Percentiles rank a stretch among this genome's conserved stretches.
phyloP scores from a whole-genome alignment of 2,329 filamentous ascomycete genomes.

The Talaromyces sp. region DNA sequence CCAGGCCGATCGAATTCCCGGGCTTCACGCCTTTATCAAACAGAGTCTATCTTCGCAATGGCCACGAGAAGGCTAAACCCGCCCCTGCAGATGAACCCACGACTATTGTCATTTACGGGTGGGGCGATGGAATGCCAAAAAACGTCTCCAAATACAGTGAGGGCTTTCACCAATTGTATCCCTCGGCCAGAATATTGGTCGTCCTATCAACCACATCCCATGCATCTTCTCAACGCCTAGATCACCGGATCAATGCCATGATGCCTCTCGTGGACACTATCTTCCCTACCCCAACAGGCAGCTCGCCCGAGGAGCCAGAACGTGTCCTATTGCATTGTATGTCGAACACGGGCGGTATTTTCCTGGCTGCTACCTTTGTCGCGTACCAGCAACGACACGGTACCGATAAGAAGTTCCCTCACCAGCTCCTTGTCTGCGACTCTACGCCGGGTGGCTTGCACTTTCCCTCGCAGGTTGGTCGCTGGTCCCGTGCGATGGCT shows the following conservation, averaged over 20 bases:
- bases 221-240: conserved; percentile 49
- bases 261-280: conserved; percentile 41
- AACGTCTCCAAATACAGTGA: conserved; percentile 60
- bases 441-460: conserved; percentile 58
- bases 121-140: conserved; percentile 60
- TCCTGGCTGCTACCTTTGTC: conserved; percentile 54
- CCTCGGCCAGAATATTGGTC: conserved; percentile 54
- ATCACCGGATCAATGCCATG: conserved; percentile 51
- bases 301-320: conserved; percentile 13
- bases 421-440: conserved; percentile 54
- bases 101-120: conserved; percentile 55
- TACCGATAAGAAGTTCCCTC: conserved; percentile 44
- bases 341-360: conserved; percentile 63
- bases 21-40: conserved; percentile 54
- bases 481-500: conserved; percentile 59
- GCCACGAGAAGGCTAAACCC: conserved; percentile 17
- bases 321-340: conserved; percentile 57
- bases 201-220: conserved; percentile 55
- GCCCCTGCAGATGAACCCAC: conserved; percentile 35
- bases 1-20: conserved; percentile 33
- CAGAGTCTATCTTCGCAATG: conserved; percentile 51
- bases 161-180: conserved; percentile 56
- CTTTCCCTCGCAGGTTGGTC: conserved; percentile 37
- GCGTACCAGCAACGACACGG: conserved; percentile 46
- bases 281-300: conserved; percentile 26